These are phyloP conservation scores for Lizonia empirigonia DNA, from an alignment of 2,329 filamentous ascomycete species.

Conservation along the genomic window DNA sequence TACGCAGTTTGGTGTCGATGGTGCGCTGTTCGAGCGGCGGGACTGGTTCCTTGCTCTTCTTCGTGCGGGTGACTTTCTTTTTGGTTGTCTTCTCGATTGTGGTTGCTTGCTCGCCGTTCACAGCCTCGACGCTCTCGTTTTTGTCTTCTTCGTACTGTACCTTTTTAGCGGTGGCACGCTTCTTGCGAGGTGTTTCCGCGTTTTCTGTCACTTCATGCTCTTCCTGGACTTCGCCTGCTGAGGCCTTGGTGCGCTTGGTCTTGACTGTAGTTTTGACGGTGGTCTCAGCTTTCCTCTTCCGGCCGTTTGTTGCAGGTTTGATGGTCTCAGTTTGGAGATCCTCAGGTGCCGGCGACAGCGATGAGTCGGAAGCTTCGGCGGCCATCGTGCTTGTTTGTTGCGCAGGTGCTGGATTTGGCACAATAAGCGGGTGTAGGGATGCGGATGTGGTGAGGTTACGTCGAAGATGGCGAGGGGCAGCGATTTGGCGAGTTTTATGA, in stretches of 20 bases:
- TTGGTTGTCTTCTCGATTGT: conserved; percentile 9
- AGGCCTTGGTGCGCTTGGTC: conserved; percentile 22
- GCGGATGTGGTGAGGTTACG: background rate
- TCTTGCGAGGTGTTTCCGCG: conserved; percentile 18
- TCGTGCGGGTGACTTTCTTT: conserved; percentile 13
- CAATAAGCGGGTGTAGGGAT: conserved; percentile 1
- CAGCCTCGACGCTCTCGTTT: conserved; percentile 18
- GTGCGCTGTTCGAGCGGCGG: conserved; percentile 72
- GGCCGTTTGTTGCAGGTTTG: conserved; percentile 17
- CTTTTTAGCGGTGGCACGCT: conserved; percentile 23
- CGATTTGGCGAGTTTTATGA: background rate
- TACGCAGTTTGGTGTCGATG: conserved; percentile 74
- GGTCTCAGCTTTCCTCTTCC: conserved; percentile 39
- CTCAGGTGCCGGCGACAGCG: conserved; percentile 32
- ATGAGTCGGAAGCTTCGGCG: conserved; percentile 25
- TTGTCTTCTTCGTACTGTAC: conserved; percentile 25
- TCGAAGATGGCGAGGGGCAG: background rate
- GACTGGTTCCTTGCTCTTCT: conserved; percentile 42
- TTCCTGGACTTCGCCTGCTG: conserved; percentile 3
- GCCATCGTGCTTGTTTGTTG: conserved; percentile 23
- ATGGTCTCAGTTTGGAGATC: conserved; percentile 14
- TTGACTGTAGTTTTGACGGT: conserved; percentile 14
- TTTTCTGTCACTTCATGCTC: conserved; percentile 8
- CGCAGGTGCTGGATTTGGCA: background rate
- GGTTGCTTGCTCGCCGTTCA: conserved; percentile 5